A percentile compares a stretch with the other conserved stretches of the same genome.
Evolutionary conservation across 768 basidiomycete species (phyloP).

Genomic region (Chalciporus piperatus): DNA sequence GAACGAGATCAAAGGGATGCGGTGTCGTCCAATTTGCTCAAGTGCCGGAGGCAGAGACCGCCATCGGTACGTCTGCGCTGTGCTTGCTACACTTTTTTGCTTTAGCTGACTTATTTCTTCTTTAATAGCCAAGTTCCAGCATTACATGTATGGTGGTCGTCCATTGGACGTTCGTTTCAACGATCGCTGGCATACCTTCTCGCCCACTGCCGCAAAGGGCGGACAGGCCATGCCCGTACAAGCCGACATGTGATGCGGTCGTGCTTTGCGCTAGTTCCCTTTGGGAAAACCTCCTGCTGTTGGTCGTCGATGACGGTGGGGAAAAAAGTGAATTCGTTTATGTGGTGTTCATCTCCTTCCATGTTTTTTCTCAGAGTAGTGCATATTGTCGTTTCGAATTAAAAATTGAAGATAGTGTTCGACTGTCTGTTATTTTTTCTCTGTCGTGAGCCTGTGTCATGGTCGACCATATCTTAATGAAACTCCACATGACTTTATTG

Average conservation of each 20-base stretch:
- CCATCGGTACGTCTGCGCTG: conserved; percentile 59
- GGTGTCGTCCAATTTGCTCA: conserved; percentile 95
- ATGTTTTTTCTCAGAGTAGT: too few species aligned
- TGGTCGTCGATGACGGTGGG: background rate
- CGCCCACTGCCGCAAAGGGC: conserved; percentile 85
- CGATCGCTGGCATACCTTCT: conserved; percentile 92
- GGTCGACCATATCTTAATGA: too few species aligned
- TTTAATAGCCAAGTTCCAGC: conserved; percentile 80
- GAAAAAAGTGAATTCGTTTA: background rate
- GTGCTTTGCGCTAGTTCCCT: background rate
- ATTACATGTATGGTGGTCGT: conserved; percentile 92
- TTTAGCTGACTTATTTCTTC: background rate
- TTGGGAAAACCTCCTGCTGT: background rate
- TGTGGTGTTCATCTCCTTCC: background rate
- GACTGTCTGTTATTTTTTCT: too few species aligned
- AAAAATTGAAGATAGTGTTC: too few species aligned
- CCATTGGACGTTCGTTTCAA: conserved; percentile 93
- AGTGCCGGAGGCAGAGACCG: conserved; percentile 87
- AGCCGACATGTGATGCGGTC: conserved; percentile 41
- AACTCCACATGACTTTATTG: too few species aligned
- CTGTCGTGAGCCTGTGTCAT: too few species aligned
- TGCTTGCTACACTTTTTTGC: background rate
- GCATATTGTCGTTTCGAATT: too few species aligned
- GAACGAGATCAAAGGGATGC: conserved; percentile 87
- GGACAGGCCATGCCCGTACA: conserved; percentile 69